Evolutionary conservation across 2,329 filamentous ascomycete genomes (phyloP).

Genomic region (Colletotrichum graminicola): DNA sequence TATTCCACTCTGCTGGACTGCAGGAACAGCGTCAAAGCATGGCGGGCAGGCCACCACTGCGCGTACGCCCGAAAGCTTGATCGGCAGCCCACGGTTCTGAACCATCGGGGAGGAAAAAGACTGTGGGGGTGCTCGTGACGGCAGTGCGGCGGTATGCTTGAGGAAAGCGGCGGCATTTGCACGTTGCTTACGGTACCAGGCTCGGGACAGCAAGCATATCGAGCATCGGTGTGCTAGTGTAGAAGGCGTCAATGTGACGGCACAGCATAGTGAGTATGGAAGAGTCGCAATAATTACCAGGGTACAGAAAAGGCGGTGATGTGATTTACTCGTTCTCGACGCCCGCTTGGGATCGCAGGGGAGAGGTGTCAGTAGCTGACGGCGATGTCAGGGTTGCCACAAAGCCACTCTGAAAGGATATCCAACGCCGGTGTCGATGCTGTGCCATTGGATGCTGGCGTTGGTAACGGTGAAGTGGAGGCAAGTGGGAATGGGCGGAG

Average conservation of each 20-base stretch:
- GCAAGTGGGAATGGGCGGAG: background rate
- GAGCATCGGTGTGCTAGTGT: background rate
- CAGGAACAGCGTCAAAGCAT: slow-evolving; percentile 9
- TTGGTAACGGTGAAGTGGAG: slow-evolving; percentile 16
- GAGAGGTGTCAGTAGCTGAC: slow-evolving; percentile 2
- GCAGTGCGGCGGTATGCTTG: background rate
- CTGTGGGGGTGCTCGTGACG: slow-evolving; percentile 25
- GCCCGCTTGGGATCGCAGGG: background rate
- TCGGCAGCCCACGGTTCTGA: background rate
- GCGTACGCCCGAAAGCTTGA: slow-evolving; percentile 11
- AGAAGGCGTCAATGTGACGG: background rate
- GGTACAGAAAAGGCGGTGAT: slow-evolving; percentile 38
- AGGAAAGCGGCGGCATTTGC: background rate
- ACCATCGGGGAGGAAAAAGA: background rate
- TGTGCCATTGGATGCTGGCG: slow-evolving; percentile 22
- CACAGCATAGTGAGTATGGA: background rate
- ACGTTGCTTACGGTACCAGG: background rate
- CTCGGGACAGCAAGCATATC: background rate
- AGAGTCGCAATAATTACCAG: background rate
- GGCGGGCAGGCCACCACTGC: background rate
- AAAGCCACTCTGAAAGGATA: slow-evolving; percentile 4
- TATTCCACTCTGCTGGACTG: slow-evolving; percentile 8
- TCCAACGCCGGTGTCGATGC: background rate
- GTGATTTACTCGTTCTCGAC: background rate
- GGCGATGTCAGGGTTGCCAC: slow-evolving; percentile 5